Evolutionary conservation across 192 early-diverging fungal species (phyloP).

Genomic region (Gorgonomyces haynaldii): DNA sequence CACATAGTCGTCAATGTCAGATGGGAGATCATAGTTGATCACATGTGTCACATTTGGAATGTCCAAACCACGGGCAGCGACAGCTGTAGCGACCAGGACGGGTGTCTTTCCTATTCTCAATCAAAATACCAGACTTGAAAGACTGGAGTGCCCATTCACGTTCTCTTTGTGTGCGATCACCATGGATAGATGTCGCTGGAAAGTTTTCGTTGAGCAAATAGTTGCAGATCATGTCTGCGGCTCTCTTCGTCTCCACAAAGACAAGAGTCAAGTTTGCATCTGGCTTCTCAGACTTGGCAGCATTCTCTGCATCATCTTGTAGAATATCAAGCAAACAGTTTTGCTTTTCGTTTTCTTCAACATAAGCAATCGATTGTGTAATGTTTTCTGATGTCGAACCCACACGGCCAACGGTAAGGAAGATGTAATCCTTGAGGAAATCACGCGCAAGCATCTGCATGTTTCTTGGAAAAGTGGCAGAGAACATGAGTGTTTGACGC

Average conservation of each 20-base stretch:
- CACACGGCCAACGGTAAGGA: constrained; percentile 85
- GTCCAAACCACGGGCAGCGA: constrained; percentile 91
- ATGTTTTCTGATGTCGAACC: constrained; percentile 94
- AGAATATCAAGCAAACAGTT: constrained; percentile 76
- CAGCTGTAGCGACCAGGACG: constrained; percentile 93
- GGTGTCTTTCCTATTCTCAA: constrained; percentile 45
- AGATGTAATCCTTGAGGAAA: constrained; percentile 66
- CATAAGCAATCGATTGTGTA: constrained; percentile 83
- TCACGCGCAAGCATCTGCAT: constrained; percentile 88
- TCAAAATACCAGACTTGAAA: constrained; percentile 85
- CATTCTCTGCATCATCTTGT: constrained; percentile 22
- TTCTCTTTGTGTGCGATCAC: constrained; percentile 89
- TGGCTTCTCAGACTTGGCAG: constrained; percentile 32
- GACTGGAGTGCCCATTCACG: constrained; percentile 80
- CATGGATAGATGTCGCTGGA: constrained; percentile 94
- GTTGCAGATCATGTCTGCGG: constrained; percentile 80
- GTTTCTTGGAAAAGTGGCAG: constrained; percentile 89
- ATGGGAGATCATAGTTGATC: constrained; percentile 73
- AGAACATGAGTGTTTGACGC: constrained; percentile 93
- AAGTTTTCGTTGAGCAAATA: constrained; percentile 63
- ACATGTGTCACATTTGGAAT: constrained; percentile 81
- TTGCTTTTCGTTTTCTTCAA: constrained; percentile 89
- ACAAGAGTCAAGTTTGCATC: constrained; percentile 69
- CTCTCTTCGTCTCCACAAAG: constrained; percentile 95
- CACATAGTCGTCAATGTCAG: constrained; percentile 77